A percentile compares a stretch with the other conserved stretches of the same genome.
Conservation (phyloP, 106 monocot species). For the Narthecium ossifragum region DNA sequence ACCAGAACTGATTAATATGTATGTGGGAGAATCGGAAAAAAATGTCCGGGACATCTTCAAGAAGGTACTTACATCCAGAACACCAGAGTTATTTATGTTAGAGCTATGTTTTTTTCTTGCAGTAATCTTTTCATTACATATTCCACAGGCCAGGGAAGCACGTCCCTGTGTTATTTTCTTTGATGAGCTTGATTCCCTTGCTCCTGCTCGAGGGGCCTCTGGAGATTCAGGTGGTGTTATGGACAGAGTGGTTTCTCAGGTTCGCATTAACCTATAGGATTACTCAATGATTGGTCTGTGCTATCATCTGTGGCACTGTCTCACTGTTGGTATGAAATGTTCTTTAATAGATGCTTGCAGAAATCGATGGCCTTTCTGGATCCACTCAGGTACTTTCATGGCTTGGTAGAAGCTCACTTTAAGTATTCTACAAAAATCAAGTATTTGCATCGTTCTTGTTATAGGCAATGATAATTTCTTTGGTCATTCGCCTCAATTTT, state of each 20-base stretch:
- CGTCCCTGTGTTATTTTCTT: conserved; percentile 99
- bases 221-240: conserved; percentile 99
- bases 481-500: neutral
- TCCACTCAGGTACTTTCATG: conserved; percentile 53
- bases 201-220: conserved; percentile 96
- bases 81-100: neutral
- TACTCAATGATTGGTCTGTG: neutral
- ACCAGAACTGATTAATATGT: conserved; percentile 97
- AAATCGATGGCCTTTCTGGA: conserved; percentile 87
- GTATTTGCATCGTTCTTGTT: neutral
- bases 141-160: conserved; percentile 78
- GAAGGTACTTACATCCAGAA: conserved; percentile 43
- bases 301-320: neutral
- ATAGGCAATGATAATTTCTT: neutral
- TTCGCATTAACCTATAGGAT: neutral
- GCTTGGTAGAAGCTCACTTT: neutral
- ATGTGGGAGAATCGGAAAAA: conserved; percentile 99
- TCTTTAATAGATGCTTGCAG: conserved; percentile 74
- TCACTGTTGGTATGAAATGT: neutral
- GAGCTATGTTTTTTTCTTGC: no score
- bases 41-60: conserved; percentile 97
- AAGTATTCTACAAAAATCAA: neutral
- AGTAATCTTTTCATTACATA: no score
- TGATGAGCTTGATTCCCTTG: conserved; percentile 98
- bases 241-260: conserved; percentile 99